These are phyloP conservation scores for Candida nanaspora DNA, from an alignment of 805 yeast genomes.

Conservation along the genomic window DNA sequence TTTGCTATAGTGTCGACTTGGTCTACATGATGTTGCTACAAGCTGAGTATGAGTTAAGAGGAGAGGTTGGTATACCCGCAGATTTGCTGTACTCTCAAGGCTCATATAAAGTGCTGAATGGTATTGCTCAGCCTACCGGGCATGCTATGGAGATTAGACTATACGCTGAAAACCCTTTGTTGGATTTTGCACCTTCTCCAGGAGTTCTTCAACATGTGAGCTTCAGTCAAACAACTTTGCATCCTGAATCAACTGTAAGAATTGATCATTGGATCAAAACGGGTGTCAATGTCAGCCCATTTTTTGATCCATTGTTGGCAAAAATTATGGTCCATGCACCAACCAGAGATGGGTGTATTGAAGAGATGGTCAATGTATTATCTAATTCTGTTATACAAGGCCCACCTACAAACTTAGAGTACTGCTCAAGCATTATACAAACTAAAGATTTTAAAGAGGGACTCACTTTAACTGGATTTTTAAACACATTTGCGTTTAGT, in stretches of 20 bases:
- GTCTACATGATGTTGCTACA: constrained; percentile 20
- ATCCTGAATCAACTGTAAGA: constrained; percentile 9
- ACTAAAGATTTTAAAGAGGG: constrained; percentile 11
- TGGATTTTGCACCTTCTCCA: constrained; percentile 21
- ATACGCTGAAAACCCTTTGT: constrained; percentile 22
- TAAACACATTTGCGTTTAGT: constrained; percentile 11
- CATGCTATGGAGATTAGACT: constrained; percentile 23
- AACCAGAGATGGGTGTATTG: constrained; percentile 11
- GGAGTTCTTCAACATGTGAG: constrained; percentile 19
- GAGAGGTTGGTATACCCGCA: constrained; percentile 13
- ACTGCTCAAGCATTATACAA: constrained; percentile 13
- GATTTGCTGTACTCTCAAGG: constrained; percentile 6
- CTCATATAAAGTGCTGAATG: constrained; percentile 4
- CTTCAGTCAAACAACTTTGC: constrained; percentile 4
- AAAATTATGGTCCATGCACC: constrained; percentile 22
- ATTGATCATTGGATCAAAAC: constrained; percentile 22
- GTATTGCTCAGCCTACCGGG: constrained; percentile 17
- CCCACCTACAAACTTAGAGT: constrained; percentile 21
- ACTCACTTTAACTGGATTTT: constrained; percentile 15
- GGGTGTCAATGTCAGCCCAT: constrained; percentile 21
- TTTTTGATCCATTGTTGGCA: constrained; percentile 24
- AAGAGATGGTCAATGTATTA: constrained; percentile 15
- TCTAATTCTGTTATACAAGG: constrained; percentile 16
- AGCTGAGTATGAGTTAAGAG: constrained; percentile 17
- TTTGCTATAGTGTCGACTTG: constrained; percentile 17